Percentiles rank a stretch among this genome's conserved stretches.
These are phyloP conservation scores for Escallonia herrerae DNA, from an alignment of 129 eudicot genomes.

Conservation along the genomic window DNA sequence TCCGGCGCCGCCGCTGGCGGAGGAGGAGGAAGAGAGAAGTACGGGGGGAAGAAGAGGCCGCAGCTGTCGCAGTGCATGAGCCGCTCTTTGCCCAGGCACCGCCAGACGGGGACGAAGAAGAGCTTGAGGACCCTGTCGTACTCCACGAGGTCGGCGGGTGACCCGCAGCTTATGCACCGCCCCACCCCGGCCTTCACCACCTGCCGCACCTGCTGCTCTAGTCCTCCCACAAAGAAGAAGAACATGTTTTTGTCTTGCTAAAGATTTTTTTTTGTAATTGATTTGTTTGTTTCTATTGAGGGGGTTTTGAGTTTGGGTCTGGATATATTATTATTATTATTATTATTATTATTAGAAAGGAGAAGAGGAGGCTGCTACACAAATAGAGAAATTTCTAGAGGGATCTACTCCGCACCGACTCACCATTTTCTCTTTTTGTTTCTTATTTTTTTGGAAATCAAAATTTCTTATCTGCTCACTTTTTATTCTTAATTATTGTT, in stretches of 20 bases:
- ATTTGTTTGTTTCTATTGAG: neutral
- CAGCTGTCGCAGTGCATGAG: conserved; percentile 61
- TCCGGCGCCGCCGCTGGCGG: conserved; percentile 19
- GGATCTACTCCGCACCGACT: no score
- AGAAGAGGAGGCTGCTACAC: no score
- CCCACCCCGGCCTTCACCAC: conserved; percentile 61
- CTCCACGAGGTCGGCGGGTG: conserved; percentile 67
- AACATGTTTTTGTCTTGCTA: conserved; percentile 32
- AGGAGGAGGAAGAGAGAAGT: conserved; percentile 29
- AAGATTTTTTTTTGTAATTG: neutral
- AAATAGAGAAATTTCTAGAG: no score
- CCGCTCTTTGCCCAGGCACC: conserved; percentile 66
- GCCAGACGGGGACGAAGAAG: conserved; percentile 78
- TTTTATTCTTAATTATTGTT: no score
- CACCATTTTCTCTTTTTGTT: no score
- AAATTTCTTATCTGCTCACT: no score
- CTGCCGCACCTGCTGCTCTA: conserved; percentile 62
- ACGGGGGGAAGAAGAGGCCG: conserved; percentile 61
- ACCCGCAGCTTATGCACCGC: conserved; percentile 60
- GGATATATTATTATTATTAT: no score
- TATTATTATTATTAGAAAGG: no score
- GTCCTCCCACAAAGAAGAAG: conserved; percentile 81
- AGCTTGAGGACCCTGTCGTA: conserved; percentile 59
- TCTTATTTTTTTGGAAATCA: no score
- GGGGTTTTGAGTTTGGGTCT: neutral